Conservation (phyloP, 1,284 basidiomycete species). For the Pyrrhoderma noxium region DNA sequence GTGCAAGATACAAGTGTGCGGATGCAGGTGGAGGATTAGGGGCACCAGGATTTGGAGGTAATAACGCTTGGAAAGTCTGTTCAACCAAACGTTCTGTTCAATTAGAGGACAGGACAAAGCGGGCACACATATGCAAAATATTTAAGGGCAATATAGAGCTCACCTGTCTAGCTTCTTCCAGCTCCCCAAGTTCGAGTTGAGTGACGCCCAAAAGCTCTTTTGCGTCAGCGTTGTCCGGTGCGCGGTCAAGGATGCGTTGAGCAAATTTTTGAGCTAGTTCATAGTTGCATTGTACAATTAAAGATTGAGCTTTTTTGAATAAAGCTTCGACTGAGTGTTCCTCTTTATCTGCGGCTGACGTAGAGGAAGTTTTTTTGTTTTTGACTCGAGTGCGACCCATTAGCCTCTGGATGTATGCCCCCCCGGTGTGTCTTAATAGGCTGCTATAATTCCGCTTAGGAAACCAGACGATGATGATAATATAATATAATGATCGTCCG, state of each 20-base stretch:
- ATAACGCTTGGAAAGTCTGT: constrained; percentile 59
- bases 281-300: constrained; percentile 81
- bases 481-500: no score
- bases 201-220: constrained; percentile 75
- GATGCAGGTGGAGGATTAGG: constrained; percentile 65
- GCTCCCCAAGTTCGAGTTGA: constrained; percentile 71
- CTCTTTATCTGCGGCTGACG: constrained; percentile 28
- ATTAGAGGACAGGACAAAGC: no score
- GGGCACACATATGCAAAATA: background rate
- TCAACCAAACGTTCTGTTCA: background rate
- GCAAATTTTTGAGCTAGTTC: constrained; percentile 72
- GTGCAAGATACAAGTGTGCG: constrained; percentile 86
- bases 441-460: no score
- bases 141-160: constrained; percentile 21
- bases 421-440: no score
- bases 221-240: constrained; percentile 61
- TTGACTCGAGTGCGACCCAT: constrained; percentile 66
- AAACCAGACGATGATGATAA: no score
- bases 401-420: constrained; percentile 15
- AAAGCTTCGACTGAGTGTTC: constrained; percentile 43
- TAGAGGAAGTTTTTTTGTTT: constrained; percentile 38
- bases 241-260: constrained; percentile 59
- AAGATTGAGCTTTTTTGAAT: constrained; percentile 66
- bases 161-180: constrained; percentile 69
- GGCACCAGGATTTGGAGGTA: constrained; percentile 53